Evolutionary conservation across 345 rosid genomes (phyloP), one percentile per base, ranked within the genome.

Genomic region (Euphorbia pulcherrima): DNA sequence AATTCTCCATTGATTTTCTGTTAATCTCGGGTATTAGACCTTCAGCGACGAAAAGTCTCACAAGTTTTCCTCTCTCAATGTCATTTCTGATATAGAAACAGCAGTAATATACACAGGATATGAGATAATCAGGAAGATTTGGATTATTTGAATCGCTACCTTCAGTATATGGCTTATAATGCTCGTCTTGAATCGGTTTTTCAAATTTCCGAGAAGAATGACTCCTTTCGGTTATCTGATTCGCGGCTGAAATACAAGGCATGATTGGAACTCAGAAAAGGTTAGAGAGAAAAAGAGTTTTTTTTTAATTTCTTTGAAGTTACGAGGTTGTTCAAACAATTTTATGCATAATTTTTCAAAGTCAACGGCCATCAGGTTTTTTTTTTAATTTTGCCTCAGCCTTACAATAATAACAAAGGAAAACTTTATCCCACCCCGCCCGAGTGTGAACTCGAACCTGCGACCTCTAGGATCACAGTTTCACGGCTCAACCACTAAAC

Each of bases 121-220:
- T 67, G 9, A 67, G 48, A 67, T 35, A n/a, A 67, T 67, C 50
- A 35, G 61, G 70, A 24, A 53, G 70, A 3, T 54, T 33, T 65
- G 5, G 55, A 3, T 21, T 4, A 16, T 41, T 67, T 16, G 61
- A 29, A 5, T 1, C 6, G 60, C 1, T 26, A 64, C 4, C 13
- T 21, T 21, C 20, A 29, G 64, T n/a, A n/a, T n/a, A n/a, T n/a
- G n/a, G n/a, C n/a, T n/a, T n/a, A n/a, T n/a, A n/a, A n/a, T n/a
- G n/a, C n/a, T n/a, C 33, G 18, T 23, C 51, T 21, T 17, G 18
- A 8, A 9, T 27, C 41, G 65, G 14, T 21, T 62, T 62, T 39
- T 18, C 9, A 51, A 16, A 62, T 21, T 39, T 62, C 30, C 12
- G 14, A 44, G 50, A 44, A 44, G 23, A 37, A 23, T 1, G 9